Evolutionary conservation across 106 monocot species (phyloP), one percentile per base, ranked within the genome.

Genomic region (Ottelia alismoides): DNA sequence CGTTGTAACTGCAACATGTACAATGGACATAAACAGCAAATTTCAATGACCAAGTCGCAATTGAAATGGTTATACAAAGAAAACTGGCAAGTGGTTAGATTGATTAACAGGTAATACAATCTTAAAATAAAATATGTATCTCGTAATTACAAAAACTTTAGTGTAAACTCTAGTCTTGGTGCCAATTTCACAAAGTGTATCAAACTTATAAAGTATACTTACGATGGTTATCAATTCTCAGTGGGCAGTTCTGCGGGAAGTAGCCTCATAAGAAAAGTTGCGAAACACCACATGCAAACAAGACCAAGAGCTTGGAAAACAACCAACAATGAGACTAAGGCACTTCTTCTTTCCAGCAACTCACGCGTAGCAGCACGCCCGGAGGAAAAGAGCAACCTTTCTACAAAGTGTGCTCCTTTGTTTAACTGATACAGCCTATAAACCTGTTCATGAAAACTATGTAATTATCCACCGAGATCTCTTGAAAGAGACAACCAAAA

Each of bases 361-460:
- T 51, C 59, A 1, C 67, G 63, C 3, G 57, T 62, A 55, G 28
- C 57, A 23, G 63, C 22, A 17, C 62, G 21, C 11, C 55, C 64
- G 25, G 75, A 59, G 3, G 71, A 59, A 26, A 51, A 72, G 54
- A 80, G 44, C 59, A 80, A 25, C 58, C 28, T 71, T 68, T 80
- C 80, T 27, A 80, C 31, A 60, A 80, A 80, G 51, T 75, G 67
- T 25, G 80, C 71, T n/a, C n/a, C n/a, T n/a, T n/a, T n/a, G n/a
- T n/a, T n/a, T n/a, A n/a, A n/a, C n/a, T n/a, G n/a, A n/a, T 20
- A 80, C 31, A 80, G 26, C 58, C 80, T 71, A 40, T 80, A 80
- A n/a, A 75, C 45, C 80, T 80, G 80, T 35, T 56, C 4, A 6
- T 40, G 14, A 14, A 40, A 40, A 40, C 4, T 40, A 14, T 6